Conservation (phyloP, 345 rosid genomes). For the Gossypium mustelinum region DNA sequence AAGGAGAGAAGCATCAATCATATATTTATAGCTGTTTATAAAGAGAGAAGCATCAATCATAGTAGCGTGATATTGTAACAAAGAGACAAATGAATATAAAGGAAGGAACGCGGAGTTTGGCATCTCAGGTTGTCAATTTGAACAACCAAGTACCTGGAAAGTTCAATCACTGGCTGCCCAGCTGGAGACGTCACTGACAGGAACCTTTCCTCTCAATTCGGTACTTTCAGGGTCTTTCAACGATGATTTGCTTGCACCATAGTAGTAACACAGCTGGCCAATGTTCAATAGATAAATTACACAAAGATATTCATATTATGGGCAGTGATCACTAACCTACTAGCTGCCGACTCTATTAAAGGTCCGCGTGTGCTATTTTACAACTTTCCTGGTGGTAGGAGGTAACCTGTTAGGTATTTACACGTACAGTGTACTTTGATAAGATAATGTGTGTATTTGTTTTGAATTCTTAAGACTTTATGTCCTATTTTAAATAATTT, state of each 20-base stretch:
- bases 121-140: background rate
- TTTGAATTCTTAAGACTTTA: no score
- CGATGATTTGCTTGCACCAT: no score
- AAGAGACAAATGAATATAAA: background rate
- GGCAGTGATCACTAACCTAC: background rate
- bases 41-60: background rate
- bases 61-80: background rate
- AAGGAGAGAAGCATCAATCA: background rate
- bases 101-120: constrained; percentile 4
- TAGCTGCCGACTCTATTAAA: background rate
- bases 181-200: no score
- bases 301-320: background rate
- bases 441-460: no score
- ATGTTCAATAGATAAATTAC: background rate
- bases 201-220: no score
- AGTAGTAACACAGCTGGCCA: background rate
- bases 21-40: no score
- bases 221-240: no score
- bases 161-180: background rate
- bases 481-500: no score
- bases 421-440: no score
- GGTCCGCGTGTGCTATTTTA: background rate
- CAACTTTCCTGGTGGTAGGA: background rate
- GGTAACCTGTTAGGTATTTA: background rate
- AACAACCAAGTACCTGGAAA: background rate